These are phyloP conservation scores for Coffea humblotiana DNA, from an alignment of 305 asterid species.

Conservation along the genomic window DNA sequence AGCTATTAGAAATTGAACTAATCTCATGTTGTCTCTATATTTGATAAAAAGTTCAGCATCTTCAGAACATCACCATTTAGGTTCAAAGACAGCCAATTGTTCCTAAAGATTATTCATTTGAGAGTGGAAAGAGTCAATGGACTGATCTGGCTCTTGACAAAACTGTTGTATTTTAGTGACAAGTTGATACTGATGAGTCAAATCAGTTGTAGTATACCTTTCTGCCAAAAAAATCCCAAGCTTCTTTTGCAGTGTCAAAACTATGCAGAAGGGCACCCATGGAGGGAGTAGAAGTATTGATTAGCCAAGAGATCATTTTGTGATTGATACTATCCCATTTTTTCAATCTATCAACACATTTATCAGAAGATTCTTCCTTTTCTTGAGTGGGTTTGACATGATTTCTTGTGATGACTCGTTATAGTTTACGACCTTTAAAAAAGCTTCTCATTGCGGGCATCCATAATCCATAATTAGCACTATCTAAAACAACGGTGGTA, in stretches of 20 bases:
- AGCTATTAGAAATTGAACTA: neutral
- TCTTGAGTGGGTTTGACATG: neutral
- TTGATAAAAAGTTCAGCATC: neutral
- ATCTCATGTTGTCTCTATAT: neutral
- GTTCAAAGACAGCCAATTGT: neutral
- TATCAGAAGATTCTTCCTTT: neutral
- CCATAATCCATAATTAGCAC: neutral
- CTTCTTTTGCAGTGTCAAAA: neutral
- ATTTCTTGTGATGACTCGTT: neutral
- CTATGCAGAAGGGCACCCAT: neutral
- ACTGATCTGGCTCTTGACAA: neutral
- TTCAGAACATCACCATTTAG: neutral
- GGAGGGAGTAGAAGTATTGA: neutral
- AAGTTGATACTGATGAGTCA: neutral
- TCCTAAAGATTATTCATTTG: neutral
- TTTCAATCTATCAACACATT: neutral
- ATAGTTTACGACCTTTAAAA: neutral
- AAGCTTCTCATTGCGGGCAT: neutral
- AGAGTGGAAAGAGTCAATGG: neutral
- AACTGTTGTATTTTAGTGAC: neutral
- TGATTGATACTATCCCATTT: neutral
- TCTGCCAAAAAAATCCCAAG: neutral
- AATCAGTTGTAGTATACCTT: no score
- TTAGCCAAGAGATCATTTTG: neutral
- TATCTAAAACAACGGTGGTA: no score